These are phyloP conservation scores for Colletotrichum sansevieriae DNA, from an alignment of 2,329 filamentous ascomycete species.

Conservation along the genomic window DNA sequence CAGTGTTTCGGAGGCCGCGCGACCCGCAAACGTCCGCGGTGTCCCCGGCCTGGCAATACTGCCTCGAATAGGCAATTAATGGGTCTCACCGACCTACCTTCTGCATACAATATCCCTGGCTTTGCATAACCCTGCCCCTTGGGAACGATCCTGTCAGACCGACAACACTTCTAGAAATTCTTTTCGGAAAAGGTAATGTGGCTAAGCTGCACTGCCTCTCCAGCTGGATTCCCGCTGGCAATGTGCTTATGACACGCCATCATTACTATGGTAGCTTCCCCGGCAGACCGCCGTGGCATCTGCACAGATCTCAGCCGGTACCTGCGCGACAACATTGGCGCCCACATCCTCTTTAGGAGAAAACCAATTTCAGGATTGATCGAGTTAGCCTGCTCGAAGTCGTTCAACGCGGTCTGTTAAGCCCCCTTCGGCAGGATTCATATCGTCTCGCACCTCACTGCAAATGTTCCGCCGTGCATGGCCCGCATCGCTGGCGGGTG, in stretches of 20 bases:
- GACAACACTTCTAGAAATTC: too few relatives aligned
- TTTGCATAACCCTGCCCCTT: neutral
- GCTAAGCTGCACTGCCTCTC: too few relatives aligned
- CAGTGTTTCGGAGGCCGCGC: conserved; percentile 30
- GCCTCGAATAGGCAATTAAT: conserved; percentile 8
- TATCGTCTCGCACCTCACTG: conserved; percentile 38
- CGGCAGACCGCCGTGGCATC: conserved; percentile 1
- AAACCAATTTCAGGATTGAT: conserved; percentile 41
- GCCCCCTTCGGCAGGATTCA: conserved; percentile 26
- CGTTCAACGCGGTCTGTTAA: conserved; percentile 30
- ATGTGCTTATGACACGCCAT: too few relatives aligned
- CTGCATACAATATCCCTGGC: neutral
- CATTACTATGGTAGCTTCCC: too few relatives aligned
- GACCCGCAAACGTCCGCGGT: neutral
- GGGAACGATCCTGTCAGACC: too few relatives aligned
- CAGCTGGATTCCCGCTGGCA: too few relatives aligned
- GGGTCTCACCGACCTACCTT: neutral
- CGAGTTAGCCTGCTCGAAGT: conserved; percentile 39
- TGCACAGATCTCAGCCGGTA: conserved; percentile 27
- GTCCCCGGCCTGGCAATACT: neutral
- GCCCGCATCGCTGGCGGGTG: conserved; percentile 40
- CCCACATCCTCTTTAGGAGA: conserved; percentile 19
- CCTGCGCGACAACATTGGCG: conserved; percentile 39
- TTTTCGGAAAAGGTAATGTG: too few relatives aligned
- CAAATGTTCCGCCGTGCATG: conserved; percentile 42